Evolutionary conservation across 169 alveolate species (phyloP), one percentile per base, ranked within the genome.

Genomic region (Babesia divergens): DNA sequence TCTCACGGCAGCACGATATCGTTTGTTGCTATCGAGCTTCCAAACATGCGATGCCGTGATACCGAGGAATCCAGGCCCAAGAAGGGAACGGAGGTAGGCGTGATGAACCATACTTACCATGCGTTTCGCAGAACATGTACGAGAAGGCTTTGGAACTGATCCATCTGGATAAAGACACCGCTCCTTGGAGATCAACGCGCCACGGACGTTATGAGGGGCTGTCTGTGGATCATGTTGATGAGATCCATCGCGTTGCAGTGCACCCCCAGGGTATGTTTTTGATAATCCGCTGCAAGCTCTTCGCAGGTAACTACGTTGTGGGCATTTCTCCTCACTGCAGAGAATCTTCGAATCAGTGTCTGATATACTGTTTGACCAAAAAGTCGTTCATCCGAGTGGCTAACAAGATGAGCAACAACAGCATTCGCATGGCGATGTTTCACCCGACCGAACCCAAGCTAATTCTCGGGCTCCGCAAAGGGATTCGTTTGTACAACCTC

Each of bases 371-470:
- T 38, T 14, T 80, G 0, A 55, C 84, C 22, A 80, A 80, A 62
- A 56, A 53, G 59, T 29, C 49, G 9, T 80, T 72, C 22, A 64
- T 80, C 43, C 53, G 75, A 1, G 69, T 80, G 38, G 84, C 66
- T 20, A 70, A 59, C 65, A 80, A 80, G 46, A 65, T 80, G 49
- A 40, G 54, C 24, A 80, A 65, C 72, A 80, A 69, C 50, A 37
- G 32, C 0, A 62, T 80, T 22, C 55, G 69, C 24, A 38, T 69
- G 67, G 84, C 84, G 24, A 60, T 80, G 56, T 80, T 80, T 74
- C 88, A 80, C 44, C 88, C 88, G 7, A 32, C 42, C 37, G 84
- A 80, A 37, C 84, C 88, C 5, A 68, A 80, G 65, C 51, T 80
- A 3, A 59, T 80, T n/a, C 47, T 80, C 22, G 83, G 82, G 3